Percentiles rank a stretch among this genome's conserved stretches.
Evolutionary conservation across 345 rosid genomes (phyloP).

Genomic region (Gossypium raimondii): DNA sequence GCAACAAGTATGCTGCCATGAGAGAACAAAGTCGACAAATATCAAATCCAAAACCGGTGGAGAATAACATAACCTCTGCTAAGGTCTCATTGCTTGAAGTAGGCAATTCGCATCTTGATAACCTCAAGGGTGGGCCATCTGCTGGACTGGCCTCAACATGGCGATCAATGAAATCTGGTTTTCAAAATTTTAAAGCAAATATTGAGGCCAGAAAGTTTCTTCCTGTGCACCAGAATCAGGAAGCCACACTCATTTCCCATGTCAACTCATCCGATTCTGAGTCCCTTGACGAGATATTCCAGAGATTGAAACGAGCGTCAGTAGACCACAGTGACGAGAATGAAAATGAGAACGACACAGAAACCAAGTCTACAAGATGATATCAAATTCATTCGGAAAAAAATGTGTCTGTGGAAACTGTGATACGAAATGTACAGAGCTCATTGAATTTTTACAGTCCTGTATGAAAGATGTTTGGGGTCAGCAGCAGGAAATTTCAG

Average conservation of each 20-base stretch:
- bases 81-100: slow-evolving; percentile 75
- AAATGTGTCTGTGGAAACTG: slow-evolving; percentile 13
- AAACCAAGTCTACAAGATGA: slow-evolving; percentile 27
- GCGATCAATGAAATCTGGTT: slow-evolving; percentile 81
- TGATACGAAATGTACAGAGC: slow-evolving; percentile 26
- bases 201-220: slow-evolving; percentile 64
- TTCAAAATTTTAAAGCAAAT: slow-evolving; percentile 80
- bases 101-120: slow-evolving; percentile 28
- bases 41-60: slow-evolving; percentile 40
- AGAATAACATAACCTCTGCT: slow-evolving; percentile 60
- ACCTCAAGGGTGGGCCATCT: slow-evolving; percentile 36
- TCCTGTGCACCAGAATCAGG: slow-evolving; percentile 55
- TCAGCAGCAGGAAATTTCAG: slow-evolving; percentile 9
- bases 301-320: slow-evolving; percentile 73
- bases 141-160: slow-evolving; percentile 63
- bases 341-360: slow-evolving; percentile 23
- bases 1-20: slow-evolving; percentile 77
- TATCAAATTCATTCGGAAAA: slow-evolving; percentile 13
- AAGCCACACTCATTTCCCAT: slow-evolving; percentile 31
- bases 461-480: not conserved
- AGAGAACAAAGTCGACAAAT: slow-evolving; percentile 69
- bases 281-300: slow-evolving; percentile 82
- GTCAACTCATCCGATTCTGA: slow-evolving; percentile 45
- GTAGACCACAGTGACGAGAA: slow-evolving; percentile 32
- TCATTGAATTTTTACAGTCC: not conserved